Percentiles rank a stretch among this genome's conserved stretches.
Evolutionary conservation across 441 rosid species (phyloP).

Genomic region (Syzygium malaccense): DNA sequence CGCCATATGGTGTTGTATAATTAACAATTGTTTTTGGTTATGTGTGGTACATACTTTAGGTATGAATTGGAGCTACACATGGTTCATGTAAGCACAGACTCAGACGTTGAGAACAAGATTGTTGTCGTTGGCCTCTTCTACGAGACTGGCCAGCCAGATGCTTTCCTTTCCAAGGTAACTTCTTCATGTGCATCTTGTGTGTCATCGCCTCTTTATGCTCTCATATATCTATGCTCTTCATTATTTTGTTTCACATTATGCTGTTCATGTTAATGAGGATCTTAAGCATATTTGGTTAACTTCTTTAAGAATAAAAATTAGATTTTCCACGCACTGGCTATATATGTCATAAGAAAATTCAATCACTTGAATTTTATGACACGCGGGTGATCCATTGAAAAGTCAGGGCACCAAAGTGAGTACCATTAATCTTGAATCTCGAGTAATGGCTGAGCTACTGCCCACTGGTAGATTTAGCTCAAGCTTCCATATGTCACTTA

Average conservation of each 20-base stretch:
- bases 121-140: neutral
- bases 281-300: neutral
- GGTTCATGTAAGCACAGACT: neutral
- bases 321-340: neutral
- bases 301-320: neutral
- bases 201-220: neutral
- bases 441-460: fast-evolving
- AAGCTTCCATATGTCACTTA: neutral
- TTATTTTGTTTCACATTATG: neutral
- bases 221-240: neutral
- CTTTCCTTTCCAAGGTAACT: neutral
- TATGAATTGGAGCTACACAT: neutral
- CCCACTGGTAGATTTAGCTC: neutral
- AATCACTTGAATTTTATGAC: too few relatives aligned
- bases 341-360: neutral
- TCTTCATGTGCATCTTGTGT: conserved; percentile 27
- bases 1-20: neutral
- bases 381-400: too few relatives aligned
- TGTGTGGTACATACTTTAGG: neutral
- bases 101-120: neutral
- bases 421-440: neutral
- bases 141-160: neutral
- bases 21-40: neutral
- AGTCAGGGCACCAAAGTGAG: too few relatives aligned
- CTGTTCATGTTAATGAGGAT: neutral